Percentiles rank a stretch among this genome's conserved stretches.
These are phyloP conservation scores for Panicum virgatum DNA, from an alignment of 202 grass and related monocot species.

Conservation along the genomic window DNA sequence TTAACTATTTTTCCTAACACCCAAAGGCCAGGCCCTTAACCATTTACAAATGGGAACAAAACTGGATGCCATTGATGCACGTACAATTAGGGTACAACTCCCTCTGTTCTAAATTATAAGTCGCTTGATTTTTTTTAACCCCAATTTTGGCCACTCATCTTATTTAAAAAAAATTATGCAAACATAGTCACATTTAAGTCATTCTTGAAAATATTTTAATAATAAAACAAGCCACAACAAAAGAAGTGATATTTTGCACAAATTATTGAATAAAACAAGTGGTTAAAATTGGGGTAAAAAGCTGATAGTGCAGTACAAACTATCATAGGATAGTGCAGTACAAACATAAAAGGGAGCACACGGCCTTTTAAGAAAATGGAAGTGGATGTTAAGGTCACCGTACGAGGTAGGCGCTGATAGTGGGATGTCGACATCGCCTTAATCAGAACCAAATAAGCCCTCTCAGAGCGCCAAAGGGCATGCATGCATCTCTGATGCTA, in stretches of 20 bases:
- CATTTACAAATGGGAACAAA: neutral
- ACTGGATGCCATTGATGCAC: neutral
- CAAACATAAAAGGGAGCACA: neutral
- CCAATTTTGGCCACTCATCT: no score
- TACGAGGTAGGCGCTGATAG: slow-evolving; percentile 39
- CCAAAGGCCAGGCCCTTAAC: neutral
- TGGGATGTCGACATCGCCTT: slow-evolving; percentile 46
- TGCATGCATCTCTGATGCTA: neutral
- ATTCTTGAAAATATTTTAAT: no score
- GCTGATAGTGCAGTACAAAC: no score
- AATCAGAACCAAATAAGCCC: slow-evolving; percentile 8
- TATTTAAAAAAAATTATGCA: no score
- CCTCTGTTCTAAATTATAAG: no score
- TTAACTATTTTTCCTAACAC: no score
- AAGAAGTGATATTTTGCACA: no score
- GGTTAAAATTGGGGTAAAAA: no score
- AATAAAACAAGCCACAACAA: no score
- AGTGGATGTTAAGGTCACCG: neutral
- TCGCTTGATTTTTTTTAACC: no score
- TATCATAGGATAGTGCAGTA: neutral
- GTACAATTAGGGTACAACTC: neutral
- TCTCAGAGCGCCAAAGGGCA: slow-evolving; percentile 11
- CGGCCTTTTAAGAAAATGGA: slow-evolving; percentile 20
- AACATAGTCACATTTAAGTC: no score
- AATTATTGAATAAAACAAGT: no score